Percentiles rank a stretch among this genome's conserved stretches.
These are phyloP conservation scores for Annona cherimola DNA, from an alignment of 164 flowering plant genomes.

Conservation along the genomic window DNA sequence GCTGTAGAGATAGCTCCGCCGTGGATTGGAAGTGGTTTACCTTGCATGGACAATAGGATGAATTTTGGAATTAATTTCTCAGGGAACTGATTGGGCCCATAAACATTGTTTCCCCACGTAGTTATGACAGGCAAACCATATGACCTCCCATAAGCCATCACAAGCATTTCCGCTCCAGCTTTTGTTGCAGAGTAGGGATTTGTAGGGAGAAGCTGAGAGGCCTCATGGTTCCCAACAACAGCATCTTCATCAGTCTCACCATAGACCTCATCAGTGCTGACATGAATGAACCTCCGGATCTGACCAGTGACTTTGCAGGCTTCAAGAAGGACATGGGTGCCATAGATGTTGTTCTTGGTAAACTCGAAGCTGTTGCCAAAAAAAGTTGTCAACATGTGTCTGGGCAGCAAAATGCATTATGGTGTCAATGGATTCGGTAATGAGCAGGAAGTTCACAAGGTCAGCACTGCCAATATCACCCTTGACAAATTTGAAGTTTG, in stretches of 20 bases:
- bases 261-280: conserved; percentile 78
- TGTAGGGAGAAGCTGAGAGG: conserved; percentile 74
- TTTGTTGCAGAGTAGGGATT: conserved; percentile 81
- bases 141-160: conserved; percentile 78
- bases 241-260: conserved; percentile 84
- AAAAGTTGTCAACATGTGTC: conserved; percentile 75
- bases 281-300: conserved; percentile 72
- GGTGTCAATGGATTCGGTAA: conserved; percentile 68
- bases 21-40: conserved; percentile 63
- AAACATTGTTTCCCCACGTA: conserved; percentile 74
- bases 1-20: conserved; percentile 71
- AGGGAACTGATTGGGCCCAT: conserved; percentile 78
- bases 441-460: conserved; percentile 69
- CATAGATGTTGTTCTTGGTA: conserved; percentile 74
- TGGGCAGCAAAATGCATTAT: conserved; percentile 87
- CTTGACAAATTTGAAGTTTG: conserved; percentile 76
- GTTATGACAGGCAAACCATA: conserved; percentile 75
- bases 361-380: conserved; percentile 84
- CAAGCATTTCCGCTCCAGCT: conserved; percentile 87
- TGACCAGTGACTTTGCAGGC: conserved; percentile 81
- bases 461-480: conserved; percentile 78
- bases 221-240: conserved; percentile 73
- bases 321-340: conserved; percentile 74
- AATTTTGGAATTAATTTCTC: conserved; percentile 73
- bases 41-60: conserved; percentile 66